Percentiles rank a stretch among this genome's conserved stretches.
Conservation (phyloP, 257 asterid species). For the Petunia axillaris region DNA sequence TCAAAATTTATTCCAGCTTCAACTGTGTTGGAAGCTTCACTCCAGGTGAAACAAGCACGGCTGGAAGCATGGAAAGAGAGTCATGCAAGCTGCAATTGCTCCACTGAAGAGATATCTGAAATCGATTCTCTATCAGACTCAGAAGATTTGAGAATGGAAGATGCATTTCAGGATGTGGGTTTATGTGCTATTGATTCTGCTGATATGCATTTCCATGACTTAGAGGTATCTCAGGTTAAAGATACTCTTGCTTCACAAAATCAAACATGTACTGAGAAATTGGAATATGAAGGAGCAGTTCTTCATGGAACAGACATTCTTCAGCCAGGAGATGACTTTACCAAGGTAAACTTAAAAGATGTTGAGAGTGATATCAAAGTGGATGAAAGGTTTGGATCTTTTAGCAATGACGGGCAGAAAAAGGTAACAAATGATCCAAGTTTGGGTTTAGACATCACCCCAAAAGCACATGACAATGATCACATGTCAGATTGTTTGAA, state of each 20-base stretch:
- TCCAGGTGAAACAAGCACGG: constrained; percentile 77
- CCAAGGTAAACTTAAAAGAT: constrained; percentile 28
- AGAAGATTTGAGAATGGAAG: constrained; percentile 69
- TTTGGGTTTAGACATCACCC: constrained; percentile 38
- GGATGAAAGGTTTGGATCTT: constrained; percentile 32
- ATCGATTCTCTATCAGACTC: constrained; percentile 54
- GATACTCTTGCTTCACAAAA: constrained; percentile 54
- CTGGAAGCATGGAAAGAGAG: constrained; percentile 49
- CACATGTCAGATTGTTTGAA: constrained; percentile 34
- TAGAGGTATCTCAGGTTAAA: constrained; percentile 59
- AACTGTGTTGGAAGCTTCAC: constrained; percentile 77
- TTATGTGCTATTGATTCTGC: constrained; percentile 32
- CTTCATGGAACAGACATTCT: constrained; percentile 37
- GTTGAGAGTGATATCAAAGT: constrained; percentile 33
- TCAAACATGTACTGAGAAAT: constrained; percentile 32
- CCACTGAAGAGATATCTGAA: constrained; percentile 38
- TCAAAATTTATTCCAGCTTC: constrained; percentile 49
- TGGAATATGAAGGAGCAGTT: constrained; percentile 31
- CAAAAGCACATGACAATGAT: constrained; percentile 29
- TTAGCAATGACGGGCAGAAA: constrained; percentile 34
- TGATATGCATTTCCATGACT: constrained; percentile 36
- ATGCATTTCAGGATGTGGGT: constrained; percentile 71
- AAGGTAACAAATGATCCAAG: constrained; percentile 26
- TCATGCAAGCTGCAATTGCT: constrained; percentile 27
- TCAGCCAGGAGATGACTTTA: constrained; percentile 33